Conservation (phyloP, 805 yeast genomes). For the Deakozyma indianensis region DNA sequence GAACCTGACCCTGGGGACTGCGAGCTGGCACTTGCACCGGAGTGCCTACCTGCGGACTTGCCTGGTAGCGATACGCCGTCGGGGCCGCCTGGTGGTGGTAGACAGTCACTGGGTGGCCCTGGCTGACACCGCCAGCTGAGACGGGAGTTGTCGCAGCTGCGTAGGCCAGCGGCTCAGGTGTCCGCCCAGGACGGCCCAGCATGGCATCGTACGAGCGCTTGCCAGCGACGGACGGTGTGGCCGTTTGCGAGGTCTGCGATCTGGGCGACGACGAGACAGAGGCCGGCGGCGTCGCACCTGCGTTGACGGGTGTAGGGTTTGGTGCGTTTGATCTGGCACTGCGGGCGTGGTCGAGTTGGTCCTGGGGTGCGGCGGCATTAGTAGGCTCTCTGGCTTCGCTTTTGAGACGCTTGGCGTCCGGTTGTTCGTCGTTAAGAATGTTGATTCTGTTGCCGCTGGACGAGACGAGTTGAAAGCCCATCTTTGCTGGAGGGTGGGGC, state of each 20-base stretch:
- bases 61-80: slow-evolving; percentile 3
- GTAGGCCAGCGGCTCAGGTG: background rate
- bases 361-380: background rate
- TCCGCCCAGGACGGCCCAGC: background rate
- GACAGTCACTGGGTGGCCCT: slow-evolving; percentile 6
- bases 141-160: background rate
- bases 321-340: background rate
- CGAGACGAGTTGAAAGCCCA: slow-evolving; percentile 11
- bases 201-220: background rate
- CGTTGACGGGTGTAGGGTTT: background rate
- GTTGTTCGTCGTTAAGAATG: slow-evolving; percentile 9
- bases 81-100: slow-evolving; percentile 4
- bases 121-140: slow-evolving; percentile 5
- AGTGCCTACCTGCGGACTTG: background rate
- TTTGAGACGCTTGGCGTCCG: background rate
- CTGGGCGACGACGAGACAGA: slow-evolving; percentile 1
- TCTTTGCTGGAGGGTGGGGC: too few relatives aligned
- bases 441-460: slow-evolving; percentile 10
- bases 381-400: background rate
- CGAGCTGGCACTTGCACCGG: slow-evolving; percentile 4
- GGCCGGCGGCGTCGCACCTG: background rate
- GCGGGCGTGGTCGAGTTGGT: too few relatives aligned
- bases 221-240: background rate
- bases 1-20: slow-evolving; percentile 7
- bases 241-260: background rate